Evolutionary conservation across 2,329 filamentous ascomycete species (phyloP), one percentile per base, ranked within the genome.

Genomic region (Colletotrichum navitas): DNA sequence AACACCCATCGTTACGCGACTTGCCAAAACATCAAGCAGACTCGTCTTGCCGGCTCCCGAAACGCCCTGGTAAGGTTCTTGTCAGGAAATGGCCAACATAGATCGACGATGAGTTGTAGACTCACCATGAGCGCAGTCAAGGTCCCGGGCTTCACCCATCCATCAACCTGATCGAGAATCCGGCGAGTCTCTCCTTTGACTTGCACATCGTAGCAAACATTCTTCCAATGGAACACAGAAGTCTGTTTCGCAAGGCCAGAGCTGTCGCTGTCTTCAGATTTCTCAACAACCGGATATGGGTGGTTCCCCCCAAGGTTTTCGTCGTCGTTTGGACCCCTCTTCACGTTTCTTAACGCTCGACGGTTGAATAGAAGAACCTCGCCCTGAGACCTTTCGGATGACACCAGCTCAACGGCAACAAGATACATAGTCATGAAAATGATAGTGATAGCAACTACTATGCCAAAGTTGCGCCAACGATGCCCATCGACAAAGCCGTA

Each of bases 91-190:
- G 2, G 3, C n/a, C 43, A 39, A 5, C 1, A 32, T 41, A 1
- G 0, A 16, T 91, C 91, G 64, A 89, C 89, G 51, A 90, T 76
- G 90, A 90, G 60, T 87, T 3, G 89, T 14, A 89, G 89, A 81
- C 90, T 47, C 18, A 73, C 88, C 90, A 92, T 92, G 1, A 91
- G 83, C 29, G 89, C 90, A 32, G 90, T 92, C 60, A 91, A 80
- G 47, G 89, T 92, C 66, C 90, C 90, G 14, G 90, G 90, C 78
- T 92, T 91, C 72, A 92, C 89, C 88, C 89, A 92, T 24, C 90
- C 90, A 76, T 91, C 88, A 12, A 92, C 89, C 66, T 91, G 84
- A 70, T 92, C 88, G 52, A 92, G 80, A 76, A 93, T 89, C 49
- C 89, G 86, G 26, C 91, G 85, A 10, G 83, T 79, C 72, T 91